phyloP scores from a whole-genome alignment of 2,329 filamentous ascomycete species.

The Bipolaris victoriae region DNA sequence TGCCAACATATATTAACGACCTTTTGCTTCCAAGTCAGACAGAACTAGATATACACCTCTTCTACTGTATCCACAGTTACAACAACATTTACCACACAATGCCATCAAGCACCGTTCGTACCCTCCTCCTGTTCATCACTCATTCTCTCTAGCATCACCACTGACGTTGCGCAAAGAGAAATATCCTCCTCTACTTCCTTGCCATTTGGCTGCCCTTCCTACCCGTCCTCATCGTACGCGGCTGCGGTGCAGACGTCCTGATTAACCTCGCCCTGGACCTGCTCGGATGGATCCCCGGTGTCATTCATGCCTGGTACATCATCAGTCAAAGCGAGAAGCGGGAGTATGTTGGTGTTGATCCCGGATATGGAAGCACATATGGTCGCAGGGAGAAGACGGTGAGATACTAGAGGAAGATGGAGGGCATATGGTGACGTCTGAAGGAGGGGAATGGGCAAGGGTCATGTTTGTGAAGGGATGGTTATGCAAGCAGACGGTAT shows the following conservation, averaged over 20 bases:
- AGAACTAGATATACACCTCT: neutral
- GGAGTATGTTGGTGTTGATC: neutral
- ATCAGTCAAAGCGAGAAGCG: slow-evolving; percentile 26
- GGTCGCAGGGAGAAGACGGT: too few species aligned
- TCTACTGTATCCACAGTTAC: neutral
- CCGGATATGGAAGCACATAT: too few species aligned
- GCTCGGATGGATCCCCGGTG: slow-evolving; percentile 45
- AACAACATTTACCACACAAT: slow-evolving; percentile 5
- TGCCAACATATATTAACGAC: too few species aligned
- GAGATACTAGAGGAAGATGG: too few species aligned
- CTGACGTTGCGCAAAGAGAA: slow-evolving; percentile 17
- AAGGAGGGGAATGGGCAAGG: too few species aligned
- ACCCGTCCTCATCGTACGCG: slow-evolving; percentile 50
- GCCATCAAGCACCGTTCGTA: slow-evolving; percentile 21
- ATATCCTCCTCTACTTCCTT: slow-evolving; percentile 41
- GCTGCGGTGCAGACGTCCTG: slow-evolving; percentile 49
- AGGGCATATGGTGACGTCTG: too few species aligned
- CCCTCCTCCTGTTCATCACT: neutral
- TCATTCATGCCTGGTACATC: slow-evolving; percentile 39
- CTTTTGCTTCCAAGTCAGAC: too few species aligned
- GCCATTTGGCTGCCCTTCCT: slow-evolving; percentile 48
- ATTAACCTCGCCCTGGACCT: slow-evolving; percentile 51
- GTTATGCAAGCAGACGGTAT: too few species aligned
- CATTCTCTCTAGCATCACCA: neutral
- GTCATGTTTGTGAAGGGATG: too few species aligned